Conservation (phyloP, 1,139 yeast genomes). For the Debaryomycetaceae sp. region DNA sequence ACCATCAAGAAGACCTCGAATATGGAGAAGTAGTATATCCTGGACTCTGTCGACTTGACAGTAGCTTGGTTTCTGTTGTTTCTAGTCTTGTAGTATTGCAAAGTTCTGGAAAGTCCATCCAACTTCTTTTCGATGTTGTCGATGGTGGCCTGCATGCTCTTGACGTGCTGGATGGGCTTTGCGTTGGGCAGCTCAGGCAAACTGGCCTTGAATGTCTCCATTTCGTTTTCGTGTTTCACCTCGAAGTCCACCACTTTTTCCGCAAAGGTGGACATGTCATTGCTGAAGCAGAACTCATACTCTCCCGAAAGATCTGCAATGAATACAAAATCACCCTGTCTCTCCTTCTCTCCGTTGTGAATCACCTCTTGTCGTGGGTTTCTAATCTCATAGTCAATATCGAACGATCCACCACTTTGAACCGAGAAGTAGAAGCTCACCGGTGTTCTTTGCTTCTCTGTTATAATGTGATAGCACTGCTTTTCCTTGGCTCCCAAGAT, state of each 20-base stretch:
- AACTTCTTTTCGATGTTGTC: conserved; percentile 65
- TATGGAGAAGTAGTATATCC: conserved; percentile 81
- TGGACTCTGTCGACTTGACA: conserved; percentile 80
- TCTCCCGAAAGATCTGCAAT: conserved; percentile 72
- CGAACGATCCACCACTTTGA: conserved; percentile 85
- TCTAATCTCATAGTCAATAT: conserved; percentile 72
- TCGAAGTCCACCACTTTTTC: conserved; percentile 91
- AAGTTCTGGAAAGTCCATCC: conserved; percentile 57
- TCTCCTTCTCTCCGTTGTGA: conserved; percentile 58
- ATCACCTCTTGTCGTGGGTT: conserved; percentile 64
- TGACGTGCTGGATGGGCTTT: conserved; percentile 55
- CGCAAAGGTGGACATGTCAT: conserved; percentile 81
- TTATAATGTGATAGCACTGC: conserved; percentile 75
- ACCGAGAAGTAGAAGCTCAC: conserved; percentile 88
- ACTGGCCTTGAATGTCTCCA: conserved; percentile 49
- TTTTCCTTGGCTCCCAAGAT: conserved; percentile 73
- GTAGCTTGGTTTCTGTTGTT: conserved; percentile 90
- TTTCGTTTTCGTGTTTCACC: conserved; percentile 56
- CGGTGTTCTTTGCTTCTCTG: conserved; percentile 58
- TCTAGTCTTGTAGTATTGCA: conserved; percentile 88
- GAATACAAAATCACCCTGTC: conserved; percentile 84
- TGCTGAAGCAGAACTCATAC: conserved; percentile 87
- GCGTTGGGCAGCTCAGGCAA: conserved; percentile 63
- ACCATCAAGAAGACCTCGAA: conserved; percentile 80
- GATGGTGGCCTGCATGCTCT: conserved; percentile 57